These are phyloP conservation scores for Sporisorium scitamineum DNA, from an alignment of 1,284 basidiomycete species.

Conservation along the genomic window DNA sequence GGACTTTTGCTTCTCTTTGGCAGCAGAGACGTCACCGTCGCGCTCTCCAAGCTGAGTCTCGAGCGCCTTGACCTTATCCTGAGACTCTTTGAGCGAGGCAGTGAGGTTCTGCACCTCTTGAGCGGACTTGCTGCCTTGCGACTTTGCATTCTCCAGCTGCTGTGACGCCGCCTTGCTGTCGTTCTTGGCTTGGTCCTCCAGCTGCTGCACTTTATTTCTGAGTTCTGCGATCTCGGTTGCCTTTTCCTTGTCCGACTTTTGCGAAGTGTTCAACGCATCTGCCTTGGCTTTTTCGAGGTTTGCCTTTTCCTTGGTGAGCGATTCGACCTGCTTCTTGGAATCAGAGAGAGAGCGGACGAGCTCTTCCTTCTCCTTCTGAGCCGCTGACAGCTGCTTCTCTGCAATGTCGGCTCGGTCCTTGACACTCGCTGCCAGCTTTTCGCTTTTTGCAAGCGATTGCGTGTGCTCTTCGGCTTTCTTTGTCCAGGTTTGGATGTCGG, in stretches of 20 bases:
- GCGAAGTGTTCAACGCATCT: constrained; percentile 16
- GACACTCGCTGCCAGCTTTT: constrained; percentile 20
- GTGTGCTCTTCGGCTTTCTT: constrained; percentile 23
- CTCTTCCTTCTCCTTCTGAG: constrained; percentile 37
- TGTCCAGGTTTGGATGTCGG: constrained; percentile 14
- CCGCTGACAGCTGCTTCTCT: constrained; percentile 29
- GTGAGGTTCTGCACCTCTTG: constrained; percentile 17
- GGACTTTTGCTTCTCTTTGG: constrained; percentile 14
- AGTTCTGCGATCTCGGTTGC: constrained; percentile 26
- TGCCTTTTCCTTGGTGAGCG: constrained; percentile 30
- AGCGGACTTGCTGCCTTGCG: constrained; percentile 21
- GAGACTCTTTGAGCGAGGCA: constrained; percentile 20
- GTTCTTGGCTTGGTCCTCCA: constrained; percentile 18
- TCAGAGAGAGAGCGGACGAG: constrained; percentile 29
- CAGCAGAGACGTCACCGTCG: constrained; percentile 12
- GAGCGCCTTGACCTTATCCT: constrained; percentile 13
- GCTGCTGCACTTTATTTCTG: constrained; percentile 32
- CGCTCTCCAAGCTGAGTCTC: constrained; percentile 27
- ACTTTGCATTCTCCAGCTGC: constrained; percentile 25
- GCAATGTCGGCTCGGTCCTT: constrained; percentile 16
- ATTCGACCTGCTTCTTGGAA: constrained; percentile 25
- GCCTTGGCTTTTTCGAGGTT: constrained; percentile 24
- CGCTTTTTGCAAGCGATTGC: constrained; percentile 17
- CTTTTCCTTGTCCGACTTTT: constrained; percentile 21
- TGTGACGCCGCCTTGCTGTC: constrained; percentile 18